phyloP scores from a whole-genome alignment of 768 basidiomycete species.

The Crepidotus variabilis region DNA sequence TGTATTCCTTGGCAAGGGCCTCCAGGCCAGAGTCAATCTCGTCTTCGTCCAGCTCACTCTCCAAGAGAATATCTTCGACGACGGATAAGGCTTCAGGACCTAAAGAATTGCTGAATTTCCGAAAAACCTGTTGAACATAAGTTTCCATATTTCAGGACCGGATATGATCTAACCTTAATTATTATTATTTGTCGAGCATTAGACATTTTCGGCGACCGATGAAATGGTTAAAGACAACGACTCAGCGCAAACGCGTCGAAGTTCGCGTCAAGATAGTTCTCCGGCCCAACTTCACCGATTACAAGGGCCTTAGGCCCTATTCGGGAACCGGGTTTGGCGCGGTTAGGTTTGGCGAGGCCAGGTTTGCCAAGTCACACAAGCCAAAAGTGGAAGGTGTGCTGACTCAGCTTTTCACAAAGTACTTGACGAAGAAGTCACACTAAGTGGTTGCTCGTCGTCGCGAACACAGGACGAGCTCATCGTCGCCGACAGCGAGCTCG shows the following conservation, averaged over 20 bases:
- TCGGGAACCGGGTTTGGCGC: too few species aligned
- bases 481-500: too few species aligned
- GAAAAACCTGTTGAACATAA: conserved; percentile 55
- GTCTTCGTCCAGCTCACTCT: conserved; percentile 66
- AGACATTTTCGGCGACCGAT: conserved; percentile 27
- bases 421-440: too few species aligned
- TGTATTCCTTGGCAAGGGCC: conserved; percentile 80
- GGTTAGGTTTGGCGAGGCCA: too few species aligned
- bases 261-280: too few species aligned
- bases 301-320: too few species aligned
- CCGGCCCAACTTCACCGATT: too few species aligned
- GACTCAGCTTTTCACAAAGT: too few species aligned
- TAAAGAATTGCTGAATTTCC: conserved; percentile 85
- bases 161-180: conserved; percentile 34
- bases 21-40: conserved; percentile 76
- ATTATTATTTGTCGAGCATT: conserved; percentile 44
- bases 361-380: too few species aligned
- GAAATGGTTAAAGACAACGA: not conserved
- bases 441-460: too few species aligned
- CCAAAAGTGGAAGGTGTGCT: too few species aligned
- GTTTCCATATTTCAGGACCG: not conserved
- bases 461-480: too few species aligned
- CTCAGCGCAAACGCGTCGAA: not conserved
- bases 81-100: conserved; percentile 74
- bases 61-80: conserved; percentile 65